phyloP scores from a whole-genome alignment of 2,329 filamentous ascomycete species.

The Colletotrichum tanaceti region DNA sequence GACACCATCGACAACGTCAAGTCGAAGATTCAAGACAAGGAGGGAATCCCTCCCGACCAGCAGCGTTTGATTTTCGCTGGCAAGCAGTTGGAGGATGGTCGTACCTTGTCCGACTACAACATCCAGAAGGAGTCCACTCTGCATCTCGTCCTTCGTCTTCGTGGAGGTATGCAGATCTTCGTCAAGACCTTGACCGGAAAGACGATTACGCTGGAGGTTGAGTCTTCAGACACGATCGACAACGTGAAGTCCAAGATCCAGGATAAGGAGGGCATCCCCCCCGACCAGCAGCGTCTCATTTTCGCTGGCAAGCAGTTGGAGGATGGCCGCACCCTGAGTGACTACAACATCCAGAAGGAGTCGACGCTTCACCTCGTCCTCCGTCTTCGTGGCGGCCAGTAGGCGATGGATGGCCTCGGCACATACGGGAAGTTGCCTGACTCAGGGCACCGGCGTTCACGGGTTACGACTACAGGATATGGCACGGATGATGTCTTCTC shows the following conservation, averaged over 20 bases:
- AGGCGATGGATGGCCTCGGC: slow-evolving; percentile 8
- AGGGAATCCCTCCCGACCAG: slow-evolving; percentile 94
- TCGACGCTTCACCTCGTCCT: slow-evolving; percentile 82
- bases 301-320: slow-evolving; percentile 97
- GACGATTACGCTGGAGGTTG: slow-evolving; percentile 92
- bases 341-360: slow-evolving; percentile 92
- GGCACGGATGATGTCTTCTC: slow-evolving; percentile 35
- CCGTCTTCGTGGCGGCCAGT: slow-evolving; percentile 80
- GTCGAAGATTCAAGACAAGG: slow-evolving; percentile 92
- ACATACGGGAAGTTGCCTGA: slow-evolving; percentile 6
- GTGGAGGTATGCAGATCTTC: slow-evolving; percentile 84
- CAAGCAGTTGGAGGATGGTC: slow-evolving; percentile 93
- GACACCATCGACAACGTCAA: slow-evolving; percentile 97
- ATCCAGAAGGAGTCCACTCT: slow-evolving; percentile 93
- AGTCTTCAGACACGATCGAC: slow-evolving; percentile 91
- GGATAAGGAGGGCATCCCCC: slow-evolving; percentile 96
- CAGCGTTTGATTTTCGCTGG: slow-evolving; percentile 94
- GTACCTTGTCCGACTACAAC: slow-evolving; percentile 94
- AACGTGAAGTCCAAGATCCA: slow-evolving; percentile 98
- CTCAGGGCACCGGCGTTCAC: slow-evolving; percentile 20
- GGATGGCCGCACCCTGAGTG: slow-evolving; percentile 87
- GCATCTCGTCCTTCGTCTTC: slow-evolving; percentile 82
- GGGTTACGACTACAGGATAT: slow-evolving; percentile 46
- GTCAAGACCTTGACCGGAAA: slow-evolving; percentile 90
- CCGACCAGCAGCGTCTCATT: slow-evolving; percentile 95